Conservation (phyloP, 2,329 filamentous ascomycete genomes). For the Fusarium verrucosum region DNA sequence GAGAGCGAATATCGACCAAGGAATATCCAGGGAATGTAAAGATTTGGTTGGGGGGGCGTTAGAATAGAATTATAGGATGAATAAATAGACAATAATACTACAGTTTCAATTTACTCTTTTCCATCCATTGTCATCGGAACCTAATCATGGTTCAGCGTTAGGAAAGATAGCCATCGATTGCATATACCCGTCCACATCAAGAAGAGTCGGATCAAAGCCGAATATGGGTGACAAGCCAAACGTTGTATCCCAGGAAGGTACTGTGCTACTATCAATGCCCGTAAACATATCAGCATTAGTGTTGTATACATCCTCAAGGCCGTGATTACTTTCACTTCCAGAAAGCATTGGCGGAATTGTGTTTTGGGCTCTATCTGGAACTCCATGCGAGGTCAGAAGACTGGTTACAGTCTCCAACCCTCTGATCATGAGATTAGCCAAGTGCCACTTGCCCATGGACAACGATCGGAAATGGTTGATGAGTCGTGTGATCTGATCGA, state of each 20-base stretch:
- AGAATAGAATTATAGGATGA: not conserved
- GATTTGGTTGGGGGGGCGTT: accelerated
- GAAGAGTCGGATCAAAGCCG: conserved; percentile 40
- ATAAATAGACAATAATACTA: not conserved
- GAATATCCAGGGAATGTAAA: conserved; percentile 50
- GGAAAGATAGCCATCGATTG: conserved; percentile 33
- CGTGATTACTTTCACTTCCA: not conserved
- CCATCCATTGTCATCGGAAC: not conserved
- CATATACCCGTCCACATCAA: conserved; percentile 29
- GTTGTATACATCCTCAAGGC: not conserved
- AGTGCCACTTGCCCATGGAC: conserved; percentile 55
- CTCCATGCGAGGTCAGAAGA: not conserved
- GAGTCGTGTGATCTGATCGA: conserved; percentile 50
- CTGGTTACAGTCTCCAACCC: conserved; percentile 51
- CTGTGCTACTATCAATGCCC: conserved; percentile 21
- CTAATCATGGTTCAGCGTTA: not conserved
- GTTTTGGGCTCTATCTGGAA: not conserved
- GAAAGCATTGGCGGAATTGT: not conserved
- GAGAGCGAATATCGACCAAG: conserved; percentile 70
- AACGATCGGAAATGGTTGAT: conserved; percentile 53
- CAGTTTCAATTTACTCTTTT: not conserved
- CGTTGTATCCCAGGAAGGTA: conserved; percentile 40
- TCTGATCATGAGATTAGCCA: conserved; percentile 57
- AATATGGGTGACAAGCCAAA: conserved; percentile 46
- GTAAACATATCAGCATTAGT: conserved; percentile 13